Evolutionary conservation across 306 rosid genomes (phyloP), one percentile per base, ranked within the genome.

Genomic region (Fragaria iinumae): DNA sequence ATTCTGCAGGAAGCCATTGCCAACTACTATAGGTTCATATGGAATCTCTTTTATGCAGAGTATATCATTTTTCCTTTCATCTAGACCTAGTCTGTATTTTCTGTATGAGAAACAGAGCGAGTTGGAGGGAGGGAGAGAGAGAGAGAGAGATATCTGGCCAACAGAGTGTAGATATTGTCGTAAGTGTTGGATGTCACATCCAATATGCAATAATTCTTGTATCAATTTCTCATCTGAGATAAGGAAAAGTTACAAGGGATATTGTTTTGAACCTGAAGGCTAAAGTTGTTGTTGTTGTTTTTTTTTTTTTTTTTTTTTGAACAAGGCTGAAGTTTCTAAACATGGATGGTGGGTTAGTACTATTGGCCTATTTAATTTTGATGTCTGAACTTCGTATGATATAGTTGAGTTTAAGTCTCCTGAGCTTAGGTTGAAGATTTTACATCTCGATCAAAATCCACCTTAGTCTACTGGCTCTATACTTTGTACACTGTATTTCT

Each of bases 11-110:
- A 89, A 84, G 97, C 96, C 77, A 90, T 92, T 69, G 88, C 92
- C 8, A 82, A 79, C 64, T 95, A 79, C 89, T 95, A 95, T 77
- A 87, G 96, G 66, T 95, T 95, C 83, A 92, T 95, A 77, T 95
- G 97, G 98, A 95, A 92, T 85, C 91, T 90, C 48, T 92, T 92
- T 80, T 92, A 95, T 78, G 91, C 96, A 45, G 98, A 92, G 89
- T 95, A 94, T 69, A 83, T 90, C 66, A 65, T 92, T 74, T 95
- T 94, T 80, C 98, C 98, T 23, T 83, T 95, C 83, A 88, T 95
- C 85, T 95, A 90, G 85, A 76, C 3, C 75, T 12, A 13, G 9
- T 14, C 23, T 27, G 69, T 41, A 72, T 6, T 81, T 81, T 74
- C 55, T 70, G 8, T 55, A 18, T 55, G 32, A 11, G 47, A 36